phyloP scores from a whole-genome alignment of 352 stramenopile genomes.

The Phytophthora macrochlamydospora region DNA sequence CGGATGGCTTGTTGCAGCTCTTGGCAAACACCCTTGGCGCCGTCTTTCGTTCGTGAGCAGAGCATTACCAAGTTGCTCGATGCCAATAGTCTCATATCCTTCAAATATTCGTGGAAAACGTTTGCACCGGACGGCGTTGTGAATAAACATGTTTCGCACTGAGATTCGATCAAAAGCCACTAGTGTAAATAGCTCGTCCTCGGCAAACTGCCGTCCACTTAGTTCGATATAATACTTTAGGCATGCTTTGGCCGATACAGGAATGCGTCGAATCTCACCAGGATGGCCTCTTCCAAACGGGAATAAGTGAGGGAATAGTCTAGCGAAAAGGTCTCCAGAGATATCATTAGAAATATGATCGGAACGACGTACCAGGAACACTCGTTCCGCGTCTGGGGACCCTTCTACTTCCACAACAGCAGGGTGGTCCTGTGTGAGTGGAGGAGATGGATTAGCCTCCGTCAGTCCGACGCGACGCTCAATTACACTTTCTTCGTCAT shows the following conservation, averaged over 20 bases:
- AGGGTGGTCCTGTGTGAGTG: not conserved
- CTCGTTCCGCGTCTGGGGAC: not conserved
- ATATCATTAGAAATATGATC: not conserved
- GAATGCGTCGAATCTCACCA: constrained; percentile 2
- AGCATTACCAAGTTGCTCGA: not conserved
- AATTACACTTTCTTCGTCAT: constrained; percentile 1
- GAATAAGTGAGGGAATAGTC: constrained; percentile 5
- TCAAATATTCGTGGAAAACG: constrained; percentile 3
- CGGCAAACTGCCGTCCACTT: constrained; percentile 14
- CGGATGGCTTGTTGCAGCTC: not conserved
- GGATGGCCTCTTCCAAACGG: constrained; percentile 13
- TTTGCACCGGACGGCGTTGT: constrained; percentile 4
- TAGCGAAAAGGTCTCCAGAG: not conserved
- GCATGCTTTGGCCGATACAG: constrained; percentile 11
- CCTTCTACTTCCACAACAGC: not conserved
- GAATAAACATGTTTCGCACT: constrained; percentile 12
- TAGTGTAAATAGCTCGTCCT: constrained; percentile 19
- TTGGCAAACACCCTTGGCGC: constrained; percentile 1
- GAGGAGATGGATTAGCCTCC: not conserved
- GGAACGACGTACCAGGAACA: not conserved
- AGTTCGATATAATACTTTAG: constrained; percentile 13
- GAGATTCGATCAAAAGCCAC: constrained; percentile 14
- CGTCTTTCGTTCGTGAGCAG: constrained; percentile 10
- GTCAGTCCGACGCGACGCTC: not conserved
- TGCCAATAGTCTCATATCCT: not conserved